Evolutionary conservation across 768 basidiomycete genomes (phyloP).

Genomic region (Pisolithus marmoratus): DNA sequence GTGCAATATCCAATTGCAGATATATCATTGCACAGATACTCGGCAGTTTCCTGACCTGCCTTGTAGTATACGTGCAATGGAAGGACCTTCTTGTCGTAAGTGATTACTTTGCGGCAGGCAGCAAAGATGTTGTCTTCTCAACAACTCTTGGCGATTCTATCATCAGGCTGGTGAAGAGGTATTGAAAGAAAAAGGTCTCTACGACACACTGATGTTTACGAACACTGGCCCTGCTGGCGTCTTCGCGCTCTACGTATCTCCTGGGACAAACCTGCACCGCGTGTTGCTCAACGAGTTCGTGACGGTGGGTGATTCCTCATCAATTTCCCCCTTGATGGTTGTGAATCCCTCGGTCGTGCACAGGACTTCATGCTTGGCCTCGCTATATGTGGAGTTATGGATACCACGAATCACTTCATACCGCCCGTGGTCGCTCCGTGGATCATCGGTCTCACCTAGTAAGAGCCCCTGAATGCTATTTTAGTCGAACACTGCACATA

Average conservation of each 20-base stretch:
- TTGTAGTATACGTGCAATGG: slow-evolving; percentile 60
- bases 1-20: slow-evolving; percentile 27
- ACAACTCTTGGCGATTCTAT: slow-evolving; percentile 16
- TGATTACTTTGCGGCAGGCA: slow-evolving; percentile 14
- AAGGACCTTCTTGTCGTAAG: slow-evolving; percentile 42
- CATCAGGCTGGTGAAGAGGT: slow-evolving; percentile 23
- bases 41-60: slow-evolving; percentile 58
- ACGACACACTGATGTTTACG: slow-evolving; percentile 30
- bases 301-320: slow-evolving; percentile 19
- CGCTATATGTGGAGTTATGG: slow-evolving; percentile 46
- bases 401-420: slow-evolving; percentile 54
- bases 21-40: slow-evolving; percentile 63
- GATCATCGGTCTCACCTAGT: slow-evolving; percentile 57
- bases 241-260: slow-evolving; percentile 33
- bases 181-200: slow-evolving; percentile 23
- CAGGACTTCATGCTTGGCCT: slow-evolving; percentile 39
- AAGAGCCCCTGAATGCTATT: slow-evolving; percentile 15
- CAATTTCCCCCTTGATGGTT: neutral
- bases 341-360: neutral
- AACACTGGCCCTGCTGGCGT: slow-evolving; percentile 31
- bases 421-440: slow-evolving; percentile 49
- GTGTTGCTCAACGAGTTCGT: slow-evolving; percentile 37
- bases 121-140: slow-evolving; percentile 13
- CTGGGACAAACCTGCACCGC: slow-evolving; percentile 25
- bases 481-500: neutral